phyloP scores from a whole-genome alignment of 768 basidiomycete species.

The Suillus subaureus region DNA sequence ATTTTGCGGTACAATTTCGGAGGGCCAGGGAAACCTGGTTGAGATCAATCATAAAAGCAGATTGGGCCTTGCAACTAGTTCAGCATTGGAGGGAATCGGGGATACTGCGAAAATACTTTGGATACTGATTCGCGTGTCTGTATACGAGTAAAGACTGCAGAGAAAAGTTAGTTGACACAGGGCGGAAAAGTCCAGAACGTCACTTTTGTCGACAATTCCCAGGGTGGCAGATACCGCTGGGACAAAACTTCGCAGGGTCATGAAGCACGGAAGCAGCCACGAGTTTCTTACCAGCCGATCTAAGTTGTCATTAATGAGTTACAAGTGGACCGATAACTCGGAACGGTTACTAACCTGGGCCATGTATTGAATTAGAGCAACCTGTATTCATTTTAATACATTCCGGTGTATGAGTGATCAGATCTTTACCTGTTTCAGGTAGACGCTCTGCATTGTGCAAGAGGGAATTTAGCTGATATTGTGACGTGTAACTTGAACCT shows the following conservation, averaged over 20 bases:
- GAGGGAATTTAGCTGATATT: conserved; percentile 1
- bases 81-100: conserved; percentile 9
- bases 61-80: conserved; percentile 58
- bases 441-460: conserved; percentile 65
- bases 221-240: conserved; percentile 83
- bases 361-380: conserved; percentile 91
- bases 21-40: conserved; percentile 88
- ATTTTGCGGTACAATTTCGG: conserved; percentile 81
- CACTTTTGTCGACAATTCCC: conserved; percentile 90
- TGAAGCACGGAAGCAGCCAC: conserved; percentile 1
- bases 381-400: conserved; percentile 39
- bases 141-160: conserved; percentile 87
- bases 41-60: conserved; percentile 98
- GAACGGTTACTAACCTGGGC: conserved; percentile 66
- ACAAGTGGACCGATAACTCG: conserved; percentile 3
- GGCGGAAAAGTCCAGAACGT: conserved; percentile 10
- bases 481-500: conserved; percentile 5
- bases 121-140: conserved; percentile 95
- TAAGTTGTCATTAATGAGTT: conserved; percentile 24
- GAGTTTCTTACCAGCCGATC: conserved; percentile 64
- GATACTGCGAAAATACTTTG: conserved; percentile 50
- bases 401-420: background rate
- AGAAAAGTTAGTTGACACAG: conserved; percentile 17
- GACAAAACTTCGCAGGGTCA: conserved; percentile 65
- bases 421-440: conserved; percentile 75